Evolutionary conservation across 1,139 yeast genomes (phyloP), one percentile per base, ranked within the genome.

Genomic region (Diutina catenulata): DNA sequence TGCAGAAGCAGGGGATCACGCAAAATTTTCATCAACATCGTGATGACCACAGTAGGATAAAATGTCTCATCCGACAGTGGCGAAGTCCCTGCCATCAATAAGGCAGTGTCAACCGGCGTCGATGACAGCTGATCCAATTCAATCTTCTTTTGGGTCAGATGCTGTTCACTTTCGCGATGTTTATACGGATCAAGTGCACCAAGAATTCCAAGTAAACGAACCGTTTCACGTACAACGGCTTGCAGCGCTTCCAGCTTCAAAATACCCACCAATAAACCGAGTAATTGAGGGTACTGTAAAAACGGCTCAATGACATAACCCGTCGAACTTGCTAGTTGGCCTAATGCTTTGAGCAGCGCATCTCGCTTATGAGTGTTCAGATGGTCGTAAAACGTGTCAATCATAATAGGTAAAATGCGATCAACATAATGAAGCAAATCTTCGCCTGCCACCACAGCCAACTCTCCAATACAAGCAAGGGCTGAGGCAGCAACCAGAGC

Each of bases 121-220:
- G 88, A 83, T n/a, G n/a, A n/a, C 51, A 80, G 83, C 47, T 83
- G 91, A 45, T 82, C 94, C 1, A 77, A 80, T 0, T 83, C 74
- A 19, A 63, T 61, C 38, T 53, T 70, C 40, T 78, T 76, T 3
- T 80, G 75, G 13, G 70, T 71, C 35, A 31, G 35, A n/a, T n/a
- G n/a, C 43, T 84, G 79, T 51, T 88, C 97, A 8, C 88, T 87
- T 50, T 86, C 95, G 40, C 95, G 76, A 49, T 87, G 93, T 51
- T 84, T 87, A 54, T 88, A 91, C 1, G 99, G 99, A 57, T 93
- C 98, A 38, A 93, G 64, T 0, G 98, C 98, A 42, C 99, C 99
- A 33, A 93, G 62, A 28, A 88, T 87, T 51, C 99, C 99, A 44
- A 91, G 63, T 18, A 91, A 60, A 46, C 91, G 69, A 1, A 91